A percentile compares a stretch with the other conserved stretches of the same genome.
phyloP scores from a whole-genome alignment of 169 alveolate genomes.

The Plasmodium blacklocki region DNA sequence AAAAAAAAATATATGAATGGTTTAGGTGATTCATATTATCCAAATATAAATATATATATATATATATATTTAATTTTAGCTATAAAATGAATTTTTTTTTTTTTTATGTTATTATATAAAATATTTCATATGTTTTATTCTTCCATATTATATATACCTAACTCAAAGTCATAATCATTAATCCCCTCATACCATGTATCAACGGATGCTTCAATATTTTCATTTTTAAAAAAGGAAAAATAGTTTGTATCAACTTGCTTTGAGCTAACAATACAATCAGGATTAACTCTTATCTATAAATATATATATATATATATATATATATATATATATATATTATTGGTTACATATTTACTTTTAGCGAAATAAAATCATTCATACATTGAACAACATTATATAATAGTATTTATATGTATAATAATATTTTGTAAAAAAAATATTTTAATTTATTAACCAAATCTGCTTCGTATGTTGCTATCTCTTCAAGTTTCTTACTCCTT shows the following conservation, averaged over 20 bases:
- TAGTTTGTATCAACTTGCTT: conserved; percentile 58
- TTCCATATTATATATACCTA: conserved; percentile 23
- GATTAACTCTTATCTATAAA: conserved; percentile 26
- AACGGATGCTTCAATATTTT: conserved; percentile 43
- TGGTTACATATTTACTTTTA: no score
- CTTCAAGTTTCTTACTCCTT: conserved; percentile 56
- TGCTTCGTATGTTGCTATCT: conserved; percentile 38
- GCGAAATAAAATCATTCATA: no score
- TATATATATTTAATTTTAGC: not conserved
- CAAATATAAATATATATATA: not conserved
- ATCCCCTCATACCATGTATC: conserved; percentile 75
- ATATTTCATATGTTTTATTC: conserved; percentile 9
- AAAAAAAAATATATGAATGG: no score
- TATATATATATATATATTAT: not conserved
- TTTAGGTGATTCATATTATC: not conserved
- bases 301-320: not conserved
- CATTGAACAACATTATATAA: no score
- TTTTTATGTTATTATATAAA: no score
- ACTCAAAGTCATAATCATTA: conserved; percentile 66
- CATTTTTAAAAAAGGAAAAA: conserved; percentile 22
- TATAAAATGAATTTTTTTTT: not conserved
- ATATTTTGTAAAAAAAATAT: conserved; percentile 1
- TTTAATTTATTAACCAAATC: conserved; percentile 36
- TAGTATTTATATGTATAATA: no score
- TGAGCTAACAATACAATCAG: conserved; percentile 22